phyloP scores from a whole-genome alignment of 2,329 filamentous ascomycete genomes.

The Aureobasidium pullulans region DNA sequence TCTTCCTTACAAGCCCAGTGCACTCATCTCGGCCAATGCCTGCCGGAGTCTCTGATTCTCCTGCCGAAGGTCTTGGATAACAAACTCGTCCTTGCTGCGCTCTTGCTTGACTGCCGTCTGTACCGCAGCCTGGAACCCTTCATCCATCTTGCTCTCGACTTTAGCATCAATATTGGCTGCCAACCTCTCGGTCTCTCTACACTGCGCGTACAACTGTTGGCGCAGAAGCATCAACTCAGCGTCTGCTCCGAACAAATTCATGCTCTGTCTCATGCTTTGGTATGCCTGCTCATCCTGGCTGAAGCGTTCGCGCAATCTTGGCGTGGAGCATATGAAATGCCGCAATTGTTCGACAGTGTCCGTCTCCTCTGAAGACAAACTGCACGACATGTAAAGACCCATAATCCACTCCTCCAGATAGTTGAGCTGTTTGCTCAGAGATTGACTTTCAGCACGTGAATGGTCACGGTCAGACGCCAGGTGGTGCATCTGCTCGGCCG shows the following conservation, averaged over 20 bases:
- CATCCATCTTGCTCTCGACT: neutral
- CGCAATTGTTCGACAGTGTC: neutral
- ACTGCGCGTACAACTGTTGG: slow-evolving; percentile 17
- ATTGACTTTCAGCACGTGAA: slow-evolving; percentile 1
- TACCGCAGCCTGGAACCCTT: slow-evolving; percentile 16
- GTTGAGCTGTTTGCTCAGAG: slow-evolving; percentile 12
- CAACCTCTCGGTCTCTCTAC: slow-evolving; percentile 16
- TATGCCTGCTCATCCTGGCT: neutral
- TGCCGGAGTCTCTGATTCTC: slow-evolving; percentile 14
- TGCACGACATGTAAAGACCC: neutral
- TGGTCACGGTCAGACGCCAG: slow-evolving; percentile 17
- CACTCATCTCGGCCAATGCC: neutral
- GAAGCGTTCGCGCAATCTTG: neutral
- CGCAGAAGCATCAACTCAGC: slow-evolving; percentile 17
- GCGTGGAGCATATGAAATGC: neutral
- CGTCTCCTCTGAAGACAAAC: neutral
- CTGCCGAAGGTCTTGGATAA: slow-evolving; percentile 16
- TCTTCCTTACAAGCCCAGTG: neutral
- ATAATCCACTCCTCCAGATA: slow-evolving; percentile 13
- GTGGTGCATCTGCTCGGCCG: slow-evolving; percentile 1
- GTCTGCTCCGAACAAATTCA: neutral
- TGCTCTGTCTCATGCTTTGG: neutral
- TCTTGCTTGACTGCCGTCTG: slow-evolving; percentile 21
- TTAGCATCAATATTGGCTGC: neutral
- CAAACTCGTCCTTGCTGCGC: slow-evolving; percentile 18